phyloP scores from a whole-genome alignment of 2,329 filamentous ascomycete species.

The Fusarium scirpi region DNA sequence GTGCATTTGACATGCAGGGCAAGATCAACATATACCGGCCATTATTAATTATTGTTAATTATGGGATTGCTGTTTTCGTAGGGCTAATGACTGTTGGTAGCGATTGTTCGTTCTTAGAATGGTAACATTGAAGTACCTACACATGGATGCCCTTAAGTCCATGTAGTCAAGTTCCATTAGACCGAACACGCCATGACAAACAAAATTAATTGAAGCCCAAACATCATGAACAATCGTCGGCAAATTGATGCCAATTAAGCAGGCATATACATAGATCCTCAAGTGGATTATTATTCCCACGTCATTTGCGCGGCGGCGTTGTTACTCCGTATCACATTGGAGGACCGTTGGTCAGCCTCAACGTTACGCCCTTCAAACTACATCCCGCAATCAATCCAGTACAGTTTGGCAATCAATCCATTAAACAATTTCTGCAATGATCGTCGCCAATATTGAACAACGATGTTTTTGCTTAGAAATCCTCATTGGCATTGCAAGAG shows the following conservation, averaged over 20 bases:
- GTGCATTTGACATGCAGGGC: neutral
- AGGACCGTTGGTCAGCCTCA: neutral
- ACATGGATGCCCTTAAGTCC: neutral
- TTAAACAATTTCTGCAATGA: accelerated
- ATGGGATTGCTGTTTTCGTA: neutral
- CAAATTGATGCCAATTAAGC: too few species aligned
- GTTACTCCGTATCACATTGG: neutral
- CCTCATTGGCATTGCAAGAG: accelerated
- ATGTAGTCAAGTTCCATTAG: neutral
- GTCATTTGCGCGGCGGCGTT: neutral
- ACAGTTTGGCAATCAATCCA: neutral
- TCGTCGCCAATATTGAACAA: neutral
- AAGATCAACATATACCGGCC: neutral
- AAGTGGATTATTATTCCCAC: neutral
- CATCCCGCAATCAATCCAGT: neutral
- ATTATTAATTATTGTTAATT: neutral
- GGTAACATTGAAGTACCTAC: neutral
- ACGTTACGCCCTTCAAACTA: neutral
- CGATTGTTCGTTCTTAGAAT: neutral
- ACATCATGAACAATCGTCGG: neutral
- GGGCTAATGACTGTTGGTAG: neutral
- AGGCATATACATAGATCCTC: neutral
- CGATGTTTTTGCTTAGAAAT: neutral
- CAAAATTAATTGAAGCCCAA: neutral
- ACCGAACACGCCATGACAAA: neutral